Conservation (phyloP, 2,329 filamentous ascomycete species). For the Fusarium virguliforme region DNA sequence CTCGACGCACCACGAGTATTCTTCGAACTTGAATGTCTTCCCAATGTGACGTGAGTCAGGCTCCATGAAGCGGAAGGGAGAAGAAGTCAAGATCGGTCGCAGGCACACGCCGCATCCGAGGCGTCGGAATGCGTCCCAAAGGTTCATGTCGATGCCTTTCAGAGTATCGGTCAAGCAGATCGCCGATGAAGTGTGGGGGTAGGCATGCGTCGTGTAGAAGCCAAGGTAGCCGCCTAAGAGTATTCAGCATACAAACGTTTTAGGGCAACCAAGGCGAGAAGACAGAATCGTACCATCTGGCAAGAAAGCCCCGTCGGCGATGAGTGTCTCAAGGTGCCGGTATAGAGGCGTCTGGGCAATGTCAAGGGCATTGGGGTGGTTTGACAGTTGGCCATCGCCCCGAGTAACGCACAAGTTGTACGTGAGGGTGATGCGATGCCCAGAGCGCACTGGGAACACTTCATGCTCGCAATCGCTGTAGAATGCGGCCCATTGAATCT, state of each 20-base stretch:
- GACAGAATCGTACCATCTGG: constrained; percentile 12
- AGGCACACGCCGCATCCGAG: constrained; percentile 16
- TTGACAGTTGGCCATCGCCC: constrained; percentile 11
- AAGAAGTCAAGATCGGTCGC: background rate
- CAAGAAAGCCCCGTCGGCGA: background rate
- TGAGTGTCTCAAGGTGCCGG: background rate
- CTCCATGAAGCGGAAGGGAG: background rate
- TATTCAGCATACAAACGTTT: background rate
- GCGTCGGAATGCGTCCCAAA: constrained; percentile 15
- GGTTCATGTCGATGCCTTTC: constrained; percentile 15
- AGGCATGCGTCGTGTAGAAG: constrained; percentile 14
- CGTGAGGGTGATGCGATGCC: constrained; percentile 68
- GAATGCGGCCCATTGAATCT: constrained; percentile 67
- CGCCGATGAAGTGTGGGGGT: background rate
- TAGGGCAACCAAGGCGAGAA: too few relatives aligned
- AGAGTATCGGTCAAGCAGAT: constrained; percentile 3
- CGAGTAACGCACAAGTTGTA: constrained; percentile 65
- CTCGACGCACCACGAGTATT: background rate
- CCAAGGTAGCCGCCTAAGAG: constrained; percentile 11
- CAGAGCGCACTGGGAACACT: constrained; percentile 64
- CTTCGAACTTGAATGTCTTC: constrained; percentile 1
- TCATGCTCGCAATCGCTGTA: constrained; percentile 70
- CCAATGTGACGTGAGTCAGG: background rate
- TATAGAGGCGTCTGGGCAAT: constrained; percentile 4
- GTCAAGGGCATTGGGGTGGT: constrained; percentile 4